Conservation (phyloP, 495 filamentous ascomycete genomes). For the Lophiostoma macrostomum region DNA sequence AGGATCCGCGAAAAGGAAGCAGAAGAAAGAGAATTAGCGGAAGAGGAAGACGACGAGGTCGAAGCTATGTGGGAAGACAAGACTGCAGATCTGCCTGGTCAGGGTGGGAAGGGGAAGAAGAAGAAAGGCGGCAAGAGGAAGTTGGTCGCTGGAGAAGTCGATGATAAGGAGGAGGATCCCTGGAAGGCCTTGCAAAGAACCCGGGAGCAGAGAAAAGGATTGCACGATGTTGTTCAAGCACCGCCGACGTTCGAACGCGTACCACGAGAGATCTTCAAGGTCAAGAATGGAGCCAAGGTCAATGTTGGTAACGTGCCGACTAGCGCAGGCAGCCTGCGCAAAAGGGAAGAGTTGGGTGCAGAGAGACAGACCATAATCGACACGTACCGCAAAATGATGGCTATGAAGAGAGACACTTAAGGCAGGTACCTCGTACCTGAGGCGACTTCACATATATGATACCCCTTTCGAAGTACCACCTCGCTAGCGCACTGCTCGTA, state of each 20-base stretch:
- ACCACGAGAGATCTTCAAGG: slow-evolving; percentile 67
- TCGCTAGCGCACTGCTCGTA: too few relatives aligned
- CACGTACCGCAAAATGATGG: slow-evolving; percentile 78
- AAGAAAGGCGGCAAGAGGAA: slow-evolving; percentile 45
- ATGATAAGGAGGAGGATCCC: slow-evolving; percentile 65
- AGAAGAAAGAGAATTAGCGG: slow-evolving; percentile 59
- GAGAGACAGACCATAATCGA: slow-evolving; percentile 76
- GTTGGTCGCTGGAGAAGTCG: slow-evolving; percentile 40
- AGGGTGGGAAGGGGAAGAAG: slow-evolving; percentile 54
- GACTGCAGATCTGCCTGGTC: slow-evolving; percentile 46
- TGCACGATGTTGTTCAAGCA: slow-evolving; percentile 77
- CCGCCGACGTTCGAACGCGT: slow-evolving; percentile 69
- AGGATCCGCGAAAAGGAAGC: slow-evolving; percentile 56
- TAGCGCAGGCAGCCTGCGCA: slow-evolving; percentile 71
- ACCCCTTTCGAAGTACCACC: too few relatives aligned
- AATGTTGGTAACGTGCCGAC: slow-evolving; percentile 73
- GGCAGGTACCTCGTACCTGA: too few relatives aligned
- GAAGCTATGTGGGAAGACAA: slow-evolving; percentile 50
- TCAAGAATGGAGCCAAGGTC: slow-evolving; percentile 63
- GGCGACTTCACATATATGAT: too few relatives aligned
- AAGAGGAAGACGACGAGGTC: slow-evolving; percentile 61
- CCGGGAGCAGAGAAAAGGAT: slow-evolving; percentile 47
- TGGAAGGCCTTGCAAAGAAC: slow-evolving; percentile 70
- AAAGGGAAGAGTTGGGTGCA: slow-evolving; percentile 75
- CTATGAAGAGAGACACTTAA: slow-evolving; percentile 7